These are phyloP conservation scores for Rhizopogon sp. DNA, from an alignment of 768 basidiomycete species.

Conservation along the genomic window DNA sequence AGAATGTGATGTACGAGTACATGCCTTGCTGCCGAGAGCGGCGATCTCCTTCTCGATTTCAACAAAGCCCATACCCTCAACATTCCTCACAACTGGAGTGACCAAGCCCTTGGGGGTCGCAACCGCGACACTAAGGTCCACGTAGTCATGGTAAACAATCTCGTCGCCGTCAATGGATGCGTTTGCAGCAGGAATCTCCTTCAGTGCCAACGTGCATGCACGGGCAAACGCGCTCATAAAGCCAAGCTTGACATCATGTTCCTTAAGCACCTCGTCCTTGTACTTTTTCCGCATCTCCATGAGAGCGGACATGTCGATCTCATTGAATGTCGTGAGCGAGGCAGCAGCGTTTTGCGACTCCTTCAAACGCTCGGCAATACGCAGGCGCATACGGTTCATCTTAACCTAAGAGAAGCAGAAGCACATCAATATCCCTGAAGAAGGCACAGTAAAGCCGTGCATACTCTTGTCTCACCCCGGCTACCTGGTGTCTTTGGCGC, in stretches of 20 bases:
- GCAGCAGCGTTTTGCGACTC: slow-evolving; percentile 97
- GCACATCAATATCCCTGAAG: background rate
- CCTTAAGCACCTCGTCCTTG: slow-evolving; percentile 88
- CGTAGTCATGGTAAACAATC: slow-evolving; percentile 88
- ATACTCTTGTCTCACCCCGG: slow-evolving; percentile 82
- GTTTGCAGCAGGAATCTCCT: slow-evolving; percentile 92
- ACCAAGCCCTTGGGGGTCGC: slow-evolving; percentile 97
- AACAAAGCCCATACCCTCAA: slow-evolving; percentile 79
- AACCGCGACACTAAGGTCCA: slow-evolving; percentile 94
- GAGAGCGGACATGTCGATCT: slow-evolving; percentile 97
- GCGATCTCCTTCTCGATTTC: slow-evolving; percentile 94
- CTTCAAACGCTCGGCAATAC: slow-evolving; percentile 96
- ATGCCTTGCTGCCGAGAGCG: slow-evolving; percentile 81
- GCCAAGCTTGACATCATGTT: slow-evolving; percentile 93
- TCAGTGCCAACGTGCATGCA: slow-evolving; percentile 76
- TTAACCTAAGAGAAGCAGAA: slow-evolving; percentile 57
- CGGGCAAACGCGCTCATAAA: slow-evolving; percentile 98
- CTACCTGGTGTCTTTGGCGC: slow-evolving; percentile 39
- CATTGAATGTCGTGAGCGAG: slow-evolving; percentile 97
- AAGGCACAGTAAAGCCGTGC: slow-evolving; percentile 13
- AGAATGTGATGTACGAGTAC: slow-evolving; percentile 6
- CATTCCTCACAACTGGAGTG: slow-evolving; percentile 92
- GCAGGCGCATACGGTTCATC: slow-evolving; percentile 98
- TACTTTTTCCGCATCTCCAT: slow-evolving; percentile 91
- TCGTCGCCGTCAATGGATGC: slow-evolving; percentile 92